These are phyloP conservation scores for Chenopodium quinoa DNA, from an alignment of 148 eudicot genomes.

Conservation along the genomic window DNA sequence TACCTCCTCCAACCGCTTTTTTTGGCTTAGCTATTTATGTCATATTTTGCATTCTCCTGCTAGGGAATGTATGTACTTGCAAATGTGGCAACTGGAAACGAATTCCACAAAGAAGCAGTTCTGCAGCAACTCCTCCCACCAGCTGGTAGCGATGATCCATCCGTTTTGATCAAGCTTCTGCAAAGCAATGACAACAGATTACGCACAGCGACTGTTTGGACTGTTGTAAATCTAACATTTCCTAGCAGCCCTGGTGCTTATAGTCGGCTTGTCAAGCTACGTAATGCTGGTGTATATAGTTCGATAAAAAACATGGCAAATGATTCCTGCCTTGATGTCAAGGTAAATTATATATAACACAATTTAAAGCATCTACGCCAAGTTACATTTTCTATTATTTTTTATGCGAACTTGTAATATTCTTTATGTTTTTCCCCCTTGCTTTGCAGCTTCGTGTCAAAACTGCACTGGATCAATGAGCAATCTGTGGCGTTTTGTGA, in stretches of 20 bases:
- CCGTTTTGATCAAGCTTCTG: slow-evolving; percentile 53
- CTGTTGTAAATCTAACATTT: slow-evolving; percentile 69
- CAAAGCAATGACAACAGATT: slow-evolving; percentile 57
- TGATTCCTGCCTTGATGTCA: slow-evolving; percentile 85
- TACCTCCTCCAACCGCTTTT: background rate
- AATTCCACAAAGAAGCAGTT: slow-evolving; percentile 79
- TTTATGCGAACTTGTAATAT: background rate
- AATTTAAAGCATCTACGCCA: background rate
- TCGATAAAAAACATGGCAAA: slow-evolving; percentile 71
- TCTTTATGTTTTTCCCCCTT: slow-evolving; percentile 6
- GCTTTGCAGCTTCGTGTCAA: slow-evolving; percentile 68
- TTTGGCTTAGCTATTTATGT: background rate
- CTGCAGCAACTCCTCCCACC: slow-evolving; percentile 60
- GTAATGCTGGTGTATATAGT: slow-evolving; percentile 60
- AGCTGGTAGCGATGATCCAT: slow-evolving; percentile 36
- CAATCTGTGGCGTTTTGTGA: slow-evolving; percentile 53
- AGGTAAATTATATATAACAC: slow-evolving; percentile 43
- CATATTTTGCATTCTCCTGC: background rate
- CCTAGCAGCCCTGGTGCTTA: slow-evolving; percentile 69
- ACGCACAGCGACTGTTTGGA: slow-evolving; percentile 79
- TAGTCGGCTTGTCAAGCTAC: slow-evolving; percentile 50
- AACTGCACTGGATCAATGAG: slow-evolving; percentile 57
- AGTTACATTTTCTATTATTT: background rate
- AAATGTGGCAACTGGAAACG: slow-evolving; percentile 88
- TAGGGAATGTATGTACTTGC: slow-evolving; percentile 81